Evolutionary conservation across 2,329 filamentous ascomycete genomes (phyloP).

Genomic region (Fusarium redolens): DNA sequence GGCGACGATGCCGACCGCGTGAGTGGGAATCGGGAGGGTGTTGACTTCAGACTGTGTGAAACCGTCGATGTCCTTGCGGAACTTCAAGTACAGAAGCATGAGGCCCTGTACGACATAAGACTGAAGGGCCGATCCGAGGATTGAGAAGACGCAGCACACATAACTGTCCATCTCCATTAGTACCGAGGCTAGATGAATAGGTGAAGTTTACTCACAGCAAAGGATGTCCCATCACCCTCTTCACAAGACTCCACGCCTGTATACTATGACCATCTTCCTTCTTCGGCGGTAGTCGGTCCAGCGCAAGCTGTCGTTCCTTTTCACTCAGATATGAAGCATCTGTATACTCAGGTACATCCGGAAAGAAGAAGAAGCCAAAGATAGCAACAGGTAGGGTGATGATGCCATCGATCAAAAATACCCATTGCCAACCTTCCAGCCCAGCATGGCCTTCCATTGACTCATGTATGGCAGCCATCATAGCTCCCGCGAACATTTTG

Average conservation of each 20-base stretch:
- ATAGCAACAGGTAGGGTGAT: conserved; percentile 35
- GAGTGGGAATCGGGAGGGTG: conserved; percentile 40
- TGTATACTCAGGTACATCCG: conserved; percentile 49
- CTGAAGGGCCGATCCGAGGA: conserved; percentile 31
- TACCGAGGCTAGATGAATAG: accelerated
- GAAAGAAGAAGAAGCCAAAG: conserved; percentile 40
- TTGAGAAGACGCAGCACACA: conserved; percentile 47
- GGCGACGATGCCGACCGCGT: conserved; percentile 41
- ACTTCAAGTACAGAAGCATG: conserved; percentile 43
- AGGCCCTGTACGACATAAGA: conserved; percentile 42
- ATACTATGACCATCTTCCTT: conserved; percentile 51
- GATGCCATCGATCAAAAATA: conserved; percentile 42
- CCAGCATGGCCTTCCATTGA: conserved; percentile 54
- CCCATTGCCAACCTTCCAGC: conserved; percentile 60
- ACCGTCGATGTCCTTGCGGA: conserved; percentile 24
- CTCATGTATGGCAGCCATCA: conserved; percentile 59
- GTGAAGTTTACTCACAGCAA: conserved; percentile 38
- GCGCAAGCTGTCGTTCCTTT: conserved; percentile 48
- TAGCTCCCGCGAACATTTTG: conserved; percentile 68
- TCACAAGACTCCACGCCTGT: conserved; percentile 43
- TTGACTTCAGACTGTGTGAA: conserved; percentile 44
- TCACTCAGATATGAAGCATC: conserved; percentile 51
- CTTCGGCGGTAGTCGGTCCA: conserved; percentile 48
- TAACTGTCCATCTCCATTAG: not conserved
- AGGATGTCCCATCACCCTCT: conserved; percentile 45